Evolutionary conservation across 2,329 filamentous ascomycete species (phyloP), one percentile per base, ranked within the genome.

Genomic region (Chrysoporthe deuterocubensis): DNA sequence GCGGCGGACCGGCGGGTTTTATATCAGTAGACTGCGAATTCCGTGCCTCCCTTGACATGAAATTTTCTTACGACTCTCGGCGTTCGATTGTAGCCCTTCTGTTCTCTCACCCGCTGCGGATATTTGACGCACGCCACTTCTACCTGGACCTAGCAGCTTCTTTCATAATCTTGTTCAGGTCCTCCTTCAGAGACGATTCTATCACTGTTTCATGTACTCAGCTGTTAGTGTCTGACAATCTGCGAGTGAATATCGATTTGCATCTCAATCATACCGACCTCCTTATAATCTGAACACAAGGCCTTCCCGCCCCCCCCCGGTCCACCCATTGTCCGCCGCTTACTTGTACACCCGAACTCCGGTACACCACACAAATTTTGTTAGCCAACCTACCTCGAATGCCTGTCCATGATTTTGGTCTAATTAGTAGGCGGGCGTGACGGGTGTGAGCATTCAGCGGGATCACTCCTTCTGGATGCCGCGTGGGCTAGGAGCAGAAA

Each of bases 101-200:
- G 60, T 43, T 59, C 62, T 34, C 64, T 58, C 11, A 60, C 65
- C 5, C 60, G 54, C 48, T 67, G 50, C 4, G 66, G 66, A 18
- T 64, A 60, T 34, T 54, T 8, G 43, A 46, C 37, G 64, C 59
- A 44, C 66, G 64, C 54, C 54, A 67, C 44, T 64, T 67, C 11
- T 67, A 54, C 60, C 66, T 60, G 0, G 61, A 57, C 54, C 60
- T 67, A 9, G 66, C 66, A 16, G 66, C 61, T 52, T 67, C 64
- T 13, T 13, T 58, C 44, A 67, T 44, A 3, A 67, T 61, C 43
- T 60, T 67, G 40, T 67, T 61, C 34, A 67, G 32, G n/a, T 67
- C 66, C 13, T 64, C 66, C 13, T 67, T 67, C 9, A 9, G 37
- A 9, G 26, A 26, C 26, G 26, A 26, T 26, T 26, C 26, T 26